phyloP scores from a whole-genome alignment of 2,329 filamentous ascomycete species.

The Ceratocystis albifundus region DNA sequence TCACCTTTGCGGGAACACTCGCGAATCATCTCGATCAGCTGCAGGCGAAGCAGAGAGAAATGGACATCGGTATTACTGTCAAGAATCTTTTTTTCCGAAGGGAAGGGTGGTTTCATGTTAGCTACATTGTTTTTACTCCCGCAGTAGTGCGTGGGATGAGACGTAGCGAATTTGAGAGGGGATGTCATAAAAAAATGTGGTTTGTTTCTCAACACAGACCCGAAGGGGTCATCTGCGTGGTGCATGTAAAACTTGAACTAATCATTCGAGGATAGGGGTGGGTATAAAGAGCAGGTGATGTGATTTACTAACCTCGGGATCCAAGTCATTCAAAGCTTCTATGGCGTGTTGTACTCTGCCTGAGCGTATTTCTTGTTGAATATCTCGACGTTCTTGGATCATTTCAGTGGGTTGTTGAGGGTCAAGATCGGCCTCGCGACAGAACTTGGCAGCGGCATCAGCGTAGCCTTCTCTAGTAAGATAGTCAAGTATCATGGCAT shows the following conservation, averaged over 20 bases:
- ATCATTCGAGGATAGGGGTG: conserved; percentile 60
- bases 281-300: conserved; percentile 14
- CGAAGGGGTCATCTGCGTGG: conserved; percentile 79
- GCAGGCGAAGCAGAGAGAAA: conserved; percentile 78
- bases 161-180: not conserved
- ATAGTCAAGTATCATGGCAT: conserved; percentile 91
- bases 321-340: conserved; percentile 74
- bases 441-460: conserved; percentile 83
- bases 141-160: not conserved
- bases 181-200: conserved; percentile 40
- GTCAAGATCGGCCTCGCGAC: conserved; percentile 78
- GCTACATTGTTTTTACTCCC: not conserved
- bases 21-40: conserved; percentile 87
- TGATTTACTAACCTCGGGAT: conserved; percentile 63
- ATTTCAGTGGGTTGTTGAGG: conserved; percentile 59
- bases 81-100: conserved; percentile 58
- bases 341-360: conserved; percentile 82
- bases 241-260: conserved; percentile 95
- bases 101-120: conserved; percentile 2
- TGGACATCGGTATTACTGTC: conserved; percentile 74
- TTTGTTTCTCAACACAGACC: conserved; percentile 81
- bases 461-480: conserved; percentile 92
- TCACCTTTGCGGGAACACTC: conserved; percentile 54
- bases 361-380: conserved; percentile 71
- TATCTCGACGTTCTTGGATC: conserved; percentile 68